Percentiles rank a stretch among this genome's conserved stretches.
These are phyloP conservation scores for Malus hybrid DNA, from an alignment of 331 rosid genomes.

Conservation along the genomic window DNA sequence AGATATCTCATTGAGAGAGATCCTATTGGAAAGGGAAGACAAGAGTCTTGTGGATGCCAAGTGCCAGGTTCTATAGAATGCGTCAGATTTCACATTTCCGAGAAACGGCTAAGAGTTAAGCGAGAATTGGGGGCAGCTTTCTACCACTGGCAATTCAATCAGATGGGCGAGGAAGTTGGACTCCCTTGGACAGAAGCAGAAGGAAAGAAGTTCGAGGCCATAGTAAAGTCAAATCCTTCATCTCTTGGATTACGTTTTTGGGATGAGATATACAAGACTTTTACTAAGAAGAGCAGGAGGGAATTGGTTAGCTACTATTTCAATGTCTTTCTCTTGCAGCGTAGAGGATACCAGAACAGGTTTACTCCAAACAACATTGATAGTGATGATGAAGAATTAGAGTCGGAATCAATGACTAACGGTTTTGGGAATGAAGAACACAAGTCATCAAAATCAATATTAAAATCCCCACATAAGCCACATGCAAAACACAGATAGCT, in stretches of 20 bases:
- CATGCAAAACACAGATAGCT: constrained; percentile 15
- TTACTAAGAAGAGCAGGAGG: constrained; percentile 58
- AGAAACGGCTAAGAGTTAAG: constrained; percentile 58
- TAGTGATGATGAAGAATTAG: constrained; percentile 67
- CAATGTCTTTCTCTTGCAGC: constrained; percentile 70
- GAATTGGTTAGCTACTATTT: constrained; percentile 81
- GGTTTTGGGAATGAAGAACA: constrained; percentile 35
- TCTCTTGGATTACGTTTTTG: constrained; percentile 44
- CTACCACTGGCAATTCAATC: constrained; percentile 45
- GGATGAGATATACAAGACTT: constrained; percentile 43
- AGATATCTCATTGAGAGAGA: constrained; percentile 66
- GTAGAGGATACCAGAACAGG: constrained; percentile 74
- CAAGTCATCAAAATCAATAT: constrained; percentile 32
- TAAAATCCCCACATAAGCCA: constrained; percentile 47
- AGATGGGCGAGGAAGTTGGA: constrained; percentile 60
- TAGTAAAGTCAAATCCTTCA: constrained; percentile 38
- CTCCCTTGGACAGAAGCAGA: constrained; percentile 48
- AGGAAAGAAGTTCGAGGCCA: constrained; percentile 50
- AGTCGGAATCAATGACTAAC: constrained; percentile 25
- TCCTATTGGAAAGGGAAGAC: constrained; percentile 92
- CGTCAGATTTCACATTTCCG: constrained; percentile 58
- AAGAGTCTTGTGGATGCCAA: constrained; percentile 65
- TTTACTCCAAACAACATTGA: constrained; percentile 45
- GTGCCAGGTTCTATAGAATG: constrained; percentile 54
- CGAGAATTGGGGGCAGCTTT: constrained; percentile 65